Base-by-base conservation (phyloP, 805 yeast species). In the Barnettozyma botsteinii region DNA sequence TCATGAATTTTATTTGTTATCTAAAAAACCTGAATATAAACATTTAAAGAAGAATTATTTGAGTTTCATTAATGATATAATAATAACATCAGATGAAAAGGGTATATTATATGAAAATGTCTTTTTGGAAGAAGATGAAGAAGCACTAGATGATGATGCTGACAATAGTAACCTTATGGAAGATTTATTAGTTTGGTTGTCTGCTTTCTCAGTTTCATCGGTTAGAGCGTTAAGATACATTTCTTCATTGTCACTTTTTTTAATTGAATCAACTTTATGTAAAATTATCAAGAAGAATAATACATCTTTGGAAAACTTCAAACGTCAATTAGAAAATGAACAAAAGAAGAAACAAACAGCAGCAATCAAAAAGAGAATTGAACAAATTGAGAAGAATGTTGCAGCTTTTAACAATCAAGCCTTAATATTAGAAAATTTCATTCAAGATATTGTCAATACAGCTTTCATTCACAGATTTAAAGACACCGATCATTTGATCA, bases 381-480 rank as follows among this genome's bases (percentile, higher is more conserved):
- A 66, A 18, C 68, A 70, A 32, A 62, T 82, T 28, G 65, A 70
- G 23, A 55, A 57, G 9, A 70, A 72, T 32, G 53, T 74, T 8
- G 57, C 55, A 12, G 60, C 61, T 32, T 67, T 69, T 61, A 57
- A 67, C 30, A 63, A 57, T 8, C 80, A 81, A 44, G 73, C 74
- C 38, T 62, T 63, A n/a, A 71, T 74, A 2, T 51, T 81, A 4
- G 73, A 71, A 27, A 78, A 70, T 38, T 75, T 75, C 40, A 67
- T 84, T 29, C 75, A 71, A 41, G 94, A 86, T 46, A 70, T 85
- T 9, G 72, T 79, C 24, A 78, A 75, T 48, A 69, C 81, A 2
- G 73, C 81, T 8, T 85, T 86, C 56, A 74, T 77, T 10, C 85
- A 81, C 53, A 67, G 97, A 48, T 85, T 84, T 56, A 77, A 88